phyloP scores from a whole-genome alignment of 176 grass and related monocot genomes.

The Triticum urartu region DNA sequence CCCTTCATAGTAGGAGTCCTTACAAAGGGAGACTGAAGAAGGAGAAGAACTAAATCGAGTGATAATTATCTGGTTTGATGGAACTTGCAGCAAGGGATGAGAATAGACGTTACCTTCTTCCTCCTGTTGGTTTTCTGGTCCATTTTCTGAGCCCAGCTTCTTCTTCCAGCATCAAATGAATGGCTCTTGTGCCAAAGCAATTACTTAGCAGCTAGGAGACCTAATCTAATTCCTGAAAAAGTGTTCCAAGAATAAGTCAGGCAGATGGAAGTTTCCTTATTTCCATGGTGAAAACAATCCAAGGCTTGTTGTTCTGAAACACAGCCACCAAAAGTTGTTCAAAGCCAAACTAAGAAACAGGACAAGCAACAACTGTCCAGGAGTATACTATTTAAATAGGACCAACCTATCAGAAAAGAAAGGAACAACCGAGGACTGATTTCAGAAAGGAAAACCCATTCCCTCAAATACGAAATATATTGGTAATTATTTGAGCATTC shows the following conservation, averaged over 20 bases:
- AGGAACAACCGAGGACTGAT: neutral
- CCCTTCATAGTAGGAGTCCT: conserved; percentile 5
- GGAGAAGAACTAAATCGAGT: neutral
- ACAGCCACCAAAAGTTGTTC: neutral
- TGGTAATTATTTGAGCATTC: neutral
- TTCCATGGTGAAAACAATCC: neutral
- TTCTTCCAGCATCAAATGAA: conserved; percentile 16
- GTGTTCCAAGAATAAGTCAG: conserved; percentile 22
- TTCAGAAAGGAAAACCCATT: neutral
- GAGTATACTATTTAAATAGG: conserved; percentile 2
- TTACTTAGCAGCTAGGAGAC: neutral
- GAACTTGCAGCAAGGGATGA: neutral
- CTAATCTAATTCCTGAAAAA: conserved; percentile 9
- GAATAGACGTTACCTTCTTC: conserved; percentile 40
- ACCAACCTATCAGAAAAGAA: conserved; percentile 38
- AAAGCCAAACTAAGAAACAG: neutral
- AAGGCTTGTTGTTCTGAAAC: conserved; percentile 22
- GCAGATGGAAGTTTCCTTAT: neutral
- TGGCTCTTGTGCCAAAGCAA: neutral
- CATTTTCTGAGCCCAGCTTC: conserved; percentile 19
- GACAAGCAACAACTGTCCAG: conserved; percentile 1
- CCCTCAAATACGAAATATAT: neutral
- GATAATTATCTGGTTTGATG: neutral
- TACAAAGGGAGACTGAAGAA: conserved; percentile 32
- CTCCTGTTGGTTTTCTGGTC: conserved; percentile 28